Percentiles rank a stretch among this genome's conserved stretches.
phyloP scores from a whole-genome alignment of 208 protist species.

The Leishmania guyanensis region DNA sequence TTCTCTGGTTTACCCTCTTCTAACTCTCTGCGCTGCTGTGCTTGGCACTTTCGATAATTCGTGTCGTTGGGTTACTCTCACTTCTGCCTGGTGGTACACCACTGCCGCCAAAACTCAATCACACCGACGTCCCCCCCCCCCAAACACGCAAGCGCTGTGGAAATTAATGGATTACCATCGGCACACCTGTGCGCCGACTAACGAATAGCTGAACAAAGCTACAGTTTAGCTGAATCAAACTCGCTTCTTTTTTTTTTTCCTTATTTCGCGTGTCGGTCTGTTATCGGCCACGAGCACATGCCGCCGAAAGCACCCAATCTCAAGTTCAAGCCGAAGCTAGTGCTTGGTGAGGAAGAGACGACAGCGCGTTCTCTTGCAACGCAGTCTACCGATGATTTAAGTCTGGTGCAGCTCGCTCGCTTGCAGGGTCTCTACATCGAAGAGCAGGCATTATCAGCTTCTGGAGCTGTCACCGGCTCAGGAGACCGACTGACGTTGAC shows the following conservation, averaged over 20 bases:
- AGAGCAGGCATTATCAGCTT: slow-evolving; percentile 2
- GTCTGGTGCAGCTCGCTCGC: slow-evolving; percentile 61
- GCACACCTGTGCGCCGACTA: background rate
- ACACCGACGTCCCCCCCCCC: background rate
- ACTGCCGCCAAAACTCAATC: background rate
- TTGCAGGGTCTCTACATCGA: slow-evolving; percentile 53
- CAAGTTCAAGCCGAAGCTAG: slow-evolving; percentile 70
- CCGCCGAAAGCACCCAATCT: slow-evolving; percentile 70
- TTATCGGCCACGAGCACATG: slow-evolving; percentile 26
- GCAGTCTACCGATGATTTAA: slow-evolving; percentile 34
- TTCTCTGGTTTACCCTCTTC: background rate
- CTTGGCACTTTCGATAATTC: background rate
- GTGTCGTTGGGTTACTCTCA: background rate
- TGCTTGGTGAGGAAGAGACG: slow-evolving; percentile 36
- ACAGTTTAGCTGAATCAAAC: background rate
- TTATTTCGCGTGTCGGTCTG: background rate
- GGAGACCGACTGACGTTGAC: background rate
- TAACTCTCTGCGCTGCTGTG: background rate
- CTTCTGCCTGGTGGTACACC: background rate
- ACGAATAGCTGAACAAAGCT: background rate
- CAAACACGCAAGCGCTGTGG: background rate
- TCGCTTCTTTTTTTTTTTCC: background rate
- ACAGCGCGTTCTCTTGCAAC: slow-evolving; percentile 8
- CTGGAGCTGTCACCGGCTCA: background rate
- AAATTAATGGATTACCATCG: background rate